Evolutionary conservation across 1,284 basidiomycete species (phyloP).

Genomic region (Somion occarium): DNA sequence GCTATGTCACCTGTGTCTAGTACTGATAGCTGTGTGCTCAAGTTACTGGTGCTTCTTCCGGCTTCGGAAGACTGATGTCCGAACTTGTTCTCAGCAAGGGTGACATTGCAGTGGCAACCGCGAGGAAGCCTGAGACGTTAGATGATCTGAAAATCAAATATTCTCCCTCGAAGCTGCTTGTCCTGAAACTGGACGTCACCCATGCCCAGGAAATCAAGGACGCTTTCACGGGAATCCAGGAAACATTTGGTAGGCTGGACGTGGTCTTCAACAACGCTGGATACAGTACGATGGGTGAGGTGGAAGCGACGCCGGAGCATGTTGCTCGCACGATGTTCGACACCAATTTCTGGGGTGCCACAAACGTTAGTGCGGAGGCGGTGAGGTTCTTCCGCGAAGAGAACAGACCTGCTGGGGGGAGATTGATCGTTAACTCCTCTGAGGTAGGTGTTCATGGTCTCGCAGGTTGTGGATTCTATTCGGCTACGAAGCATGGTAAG

Average conservation of each 20-base stretch:
- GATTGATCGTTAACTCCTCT: constrained; percentile 29
- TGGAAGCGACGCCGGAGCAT: constrained; percentile 30
- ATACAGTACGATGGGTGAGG: constrained; percentile 25
- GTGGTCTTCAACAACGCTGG: constrained; percentile 43
- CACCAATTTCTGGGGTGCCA: constrained; percentile 34
- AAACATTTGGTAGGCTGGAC: constrained; percentile 36
- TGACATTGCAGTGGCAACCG: constrained; percentile 28
- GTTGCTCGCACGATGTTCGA: constrained; percentile 30
- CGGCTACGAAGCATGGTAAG: constrained; percentile 25
- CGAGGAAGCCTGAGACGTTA: constrained; percentile 24
- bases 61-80: constrained; percentile 25
- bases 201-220: constrained; percentile 21
- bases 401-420: constrained; percentile 30
- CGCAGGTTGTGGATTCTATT: constrained; percentile 26
- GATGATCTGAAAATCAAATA: constrained; percentile 18
- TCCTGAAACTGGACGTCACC: constrained; percentile 36
- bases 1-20: too few species aligned
- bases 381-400: constrained; percentile 35
- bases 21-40: neutral
- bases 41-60: constrained; percentile 31
- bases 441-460: constrained; percentile 19
- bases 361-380: constrained; percentile 29
- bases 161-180: constrained; percentile 25
- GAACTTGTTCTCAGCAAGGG: constrained; percentile 24
- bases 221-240: constrained; percentile 31